Conservation (phyloP, 1,284 basidiomycete genomes). For the Sporisorium iseilematis-ciliati region DNA sequence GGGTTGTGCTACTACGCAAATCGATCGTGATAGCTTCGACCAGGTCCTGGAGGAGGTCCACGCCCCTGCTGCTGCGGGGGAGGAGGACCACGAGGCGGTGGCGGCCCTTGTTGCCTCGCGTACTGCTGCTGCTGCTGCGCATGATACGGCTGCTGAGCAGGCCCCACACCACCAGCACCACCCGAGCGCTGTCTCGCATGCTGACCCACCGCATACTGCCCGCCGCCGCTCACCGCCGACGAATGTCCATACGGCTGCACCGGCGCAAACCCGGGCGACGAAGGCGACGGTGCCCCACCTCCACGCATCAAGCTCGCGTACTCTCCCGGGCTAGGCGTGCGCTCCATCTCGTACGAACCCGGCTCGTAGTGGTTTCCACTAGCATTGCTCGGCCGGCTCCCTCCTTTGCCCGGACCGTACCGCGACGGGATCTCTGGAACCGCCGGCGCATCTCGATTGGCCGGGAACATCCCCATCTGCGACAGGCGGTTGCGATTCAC, state of each 20-base stretch:
- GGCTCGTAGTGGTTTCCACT: constrained; percentile 23
- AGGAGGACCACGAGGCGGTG: background rate
- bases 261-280: constrained; percentile 35
- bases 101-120: background rate
- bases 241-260: constrained; percentile 43
- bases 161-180: constrained; percentile 7
- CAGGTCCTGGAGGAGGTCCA: background rate
- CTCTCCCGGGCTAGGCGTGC: constrained; percentile 50
- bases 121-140: constrained; percentile 13
- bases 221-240: constrained; percentile 38
- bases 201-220: constrained; percentile 9
- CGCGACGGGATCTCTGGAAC: constrained; percentile 52
- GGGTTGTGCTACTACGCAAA: constrained; percentile 13
- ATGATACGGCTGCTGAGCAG: background rate
- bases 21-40: constrained; percentile 40
- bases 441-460: constrained; percentile 30
- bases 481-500: constrained; percentile 36
- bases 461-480: constrained; percentile 45
- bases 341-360: constrained; percentile 49
- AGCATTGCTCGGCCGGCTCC: constrained; percentile 2
- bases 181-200: constrained; percentile 46
- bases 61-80: no score
- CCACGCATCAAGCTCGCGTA: constrained; percentile 54
- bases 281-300: constrained; percentile 31
- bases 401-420: constrained; percentile 15